phyloP scores from a whole-genome alignment of 257 asterid genomes.

The Solanum stenotomum region DNA sequence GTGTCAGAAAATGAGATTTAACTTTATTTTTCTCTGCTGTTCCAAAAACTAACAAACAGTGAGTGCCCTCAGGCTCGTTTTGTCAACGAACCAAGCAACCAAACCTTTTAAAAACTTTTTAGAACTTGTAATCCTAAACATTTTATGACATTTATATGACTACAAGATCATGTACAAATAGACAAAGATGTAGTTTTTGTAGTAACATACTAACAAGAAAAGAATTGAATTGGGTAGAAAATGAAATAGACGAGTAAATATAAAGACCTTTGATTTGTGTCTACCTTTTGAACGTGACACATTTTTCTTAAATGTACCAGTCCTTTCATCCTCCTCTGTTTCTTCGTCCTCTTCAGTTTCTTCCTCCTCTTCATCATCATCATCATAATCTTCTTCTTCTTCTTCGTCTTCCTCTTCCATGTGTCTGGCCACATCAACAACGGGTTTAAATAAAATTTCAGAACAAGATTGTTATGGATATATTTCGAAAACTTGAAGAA shows the following conservation, averaged over 20 bases:
- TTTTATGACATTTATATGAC: background rate
- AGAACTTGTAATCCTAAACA: background rate
- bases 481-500: background rate
- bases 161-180: background rate
- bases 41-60: background rate
- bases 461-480: background rate
- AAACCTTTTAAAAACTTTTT: background rate
- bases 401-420: background rate
- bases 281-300: background rate
- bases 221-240: background rate
- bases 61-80: background rate
- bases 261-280: background rate
- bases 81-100: background rate
- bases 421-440: background rate
- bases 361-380: background rate
- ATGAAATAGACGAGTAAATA: background rate
- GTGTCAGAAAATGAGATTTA: background rate
- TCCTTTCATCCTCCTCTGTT: background rate
- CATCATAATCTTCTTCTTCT: background rate
- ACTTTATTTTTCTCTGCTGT: background rate
- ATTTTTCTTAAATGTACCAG: background rate
- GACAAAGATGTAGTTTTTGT: background rate
- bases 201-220: background rate
- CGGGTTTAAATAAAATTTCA: background rate
- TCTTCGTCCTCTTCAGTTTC: background rate